A percentile compares a stretch with the other conserved stretches of the same genome.
Evolutionary conservation across 257 asterid genomes (phyloP).

Genomic region (Leonotis leonurus): DNA sequence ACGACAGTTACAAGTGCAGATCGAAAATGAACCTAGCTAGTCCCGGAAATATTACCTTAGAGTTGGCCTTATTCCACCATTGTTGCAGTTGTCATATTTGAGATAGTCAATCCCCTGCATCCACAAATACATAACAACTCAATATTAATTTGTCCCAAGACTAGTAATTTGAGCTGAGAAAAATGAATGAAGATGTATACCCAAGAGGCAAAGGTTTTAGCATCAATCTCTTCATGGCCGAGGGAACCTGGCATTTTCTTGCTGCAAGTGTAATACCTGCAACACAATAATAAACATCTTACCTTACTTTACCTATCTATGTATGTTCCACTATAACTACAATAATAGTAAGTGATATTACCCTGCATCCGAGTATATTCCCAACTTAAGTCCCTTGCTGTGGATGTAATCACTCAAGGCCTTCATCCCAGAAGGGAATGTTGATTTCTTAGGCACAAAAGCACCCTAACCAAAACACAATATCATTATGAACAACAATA

Average conservation of each 20-base stretch:
- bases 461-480: conserved; percentile 38
- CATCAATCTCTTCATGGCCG: conserved; percentile 81
- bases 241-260: conserved; percentile 80
- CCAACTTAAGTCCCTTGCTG: conserved; percentile 72
- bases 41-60: conserved; percentile 52
- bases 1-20: too few species aligned
- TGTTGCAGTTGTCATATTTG: conserved; percentile 82
- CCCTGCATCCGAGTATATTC: conserved; percentile 92
- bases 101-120: conserved; percentile 76
- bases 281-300: too few species aligned
- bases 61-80: conserved; percentile 51
- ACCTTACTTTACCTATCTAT: too few species aligned
- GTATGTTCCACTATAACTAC: too few species aligned
- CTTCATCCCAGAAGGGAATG: conserved; percentile 83
- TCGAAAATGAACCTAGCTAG: too few species aligned
- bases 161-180: neutral
- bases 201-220: conserved; percentile 74
- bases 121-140: neutral
- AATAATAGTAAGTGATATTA: too few species aligned
- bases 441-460: conserved; percentile 57
- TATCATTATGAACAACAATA: neutral
- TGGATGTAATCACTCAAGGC: conserved; percentile 77
- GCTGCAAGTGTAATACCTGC: conserved; percentile 65
- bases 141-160: neutral
- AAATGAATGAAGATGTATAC: conserved; percentile 13